A percentile compares a stretch with the other conserved stretches of the same genome.
phyloP scores from a whole-genome alignment of 2,329 filamentous ascomycete genomes.

The Penicillium sumatraense region DNA sequence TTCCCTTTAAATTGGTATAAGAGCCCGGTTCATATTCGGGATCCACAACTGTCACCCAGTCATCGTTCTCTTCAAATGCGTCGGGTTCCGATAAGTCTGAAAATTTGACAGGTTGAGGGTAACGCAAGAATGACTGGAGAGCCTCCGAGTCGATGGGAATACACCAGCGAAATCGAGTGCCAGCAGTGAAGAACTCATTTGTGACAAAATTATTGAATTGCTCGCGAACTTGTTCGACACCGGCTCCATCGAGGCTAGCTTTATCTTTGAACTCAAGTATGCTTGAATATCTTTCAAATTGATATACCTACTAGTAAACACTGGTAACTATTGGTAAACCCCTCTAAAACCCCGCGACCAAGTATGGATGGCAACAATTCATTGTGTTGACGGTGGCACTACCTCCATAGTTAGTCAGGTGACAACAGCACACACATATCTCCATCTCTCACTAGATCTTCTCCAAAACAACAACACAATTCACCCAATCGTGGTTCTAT shows the following conservation, averaged over 20 bases:
- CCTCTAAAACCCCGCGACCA: no score
- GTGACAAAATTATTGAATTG: neutral
- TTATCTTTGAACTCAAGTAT: neutral
- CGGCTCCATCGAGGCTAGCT: neutral
- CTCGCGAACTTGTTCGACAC: neutral
- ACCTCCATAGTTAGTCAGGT: no score
- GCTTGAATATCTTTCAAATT: no score
- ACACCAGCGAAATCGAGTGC: conserved; percentile 3
- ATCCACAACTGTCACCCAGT: conserved; percentile 1
- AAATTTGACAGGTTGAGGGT: neutral
- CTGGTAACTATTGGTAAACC: no score
- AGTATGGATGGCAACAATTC: no score
- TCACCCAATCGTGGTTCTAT: no score
- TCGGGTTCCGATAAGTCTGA: neutral
- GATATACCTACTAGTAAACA: no score
- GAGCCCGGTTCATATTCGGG: neutral
- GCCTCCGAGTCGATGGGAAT: neutral
- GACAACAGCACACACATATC: no score
- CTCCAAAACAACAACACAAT: no score
- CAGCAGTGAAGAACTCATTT: neutral
- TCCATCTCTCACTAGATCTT: no score
- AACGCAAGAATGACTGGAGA: neutral
- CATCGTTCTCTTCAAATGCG: neutral
- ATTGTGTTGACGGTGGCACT: no score
- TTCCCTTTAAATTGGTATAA: neutral